Percentiles rank a stretch among this genome's conserved stretches.
phyloP scores from a whole-genome alignment of 768 basidiomycete species.

The Naganishia randhawae region DNA sequence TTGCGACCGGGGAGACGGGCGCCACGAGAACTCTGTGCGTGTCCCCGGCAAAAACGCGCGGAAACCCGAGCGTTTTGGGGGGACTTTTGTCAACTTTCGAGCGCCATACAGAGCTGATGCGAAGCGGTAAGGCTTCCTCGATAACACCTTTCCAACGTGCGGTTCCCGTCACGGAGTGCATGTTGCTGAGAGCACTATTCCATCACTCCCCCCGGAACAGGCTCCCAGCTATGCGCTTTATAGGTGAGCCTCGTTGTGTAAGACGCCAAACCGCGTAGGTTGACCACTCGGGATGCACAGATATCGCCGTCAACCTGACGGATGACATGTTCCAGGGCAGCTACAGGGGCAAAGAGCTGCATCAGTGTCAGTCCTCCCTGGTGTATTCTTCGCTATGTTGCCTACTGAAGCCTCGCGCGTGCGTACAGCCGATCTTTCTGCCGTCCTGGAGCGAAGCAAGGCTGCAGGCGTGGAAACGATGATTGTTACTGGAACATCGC shows the following conservation, averaged over 20 bases:
- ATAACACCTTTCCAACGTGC: too few species aligned
- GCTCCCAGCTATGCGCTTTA: slow-evolving; percentile 3
- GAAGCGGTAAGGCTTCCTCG: too few species aligned
- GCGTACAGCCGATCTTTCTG: slow-evolving; percentile 61
- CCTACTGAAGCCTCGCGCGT: not conserved
- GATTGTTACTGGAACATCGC: slow-evolving; percentile 72
- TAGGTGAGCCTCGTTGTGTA: not conserved
- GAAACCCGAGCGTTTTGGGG: too few species aligned
- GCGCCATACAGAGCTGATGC: too few species aligned
- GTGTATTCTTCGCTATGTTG: not conserved
- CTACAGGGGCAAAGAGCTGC: slow-evolving; percentile 51
- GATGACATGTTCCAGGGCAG: slow-evolving; percentile 53
- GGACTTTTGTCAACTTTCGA: too few species aligned
- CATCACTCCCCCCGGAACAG: not conserved
- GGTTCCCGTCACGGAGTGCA: too few species aligned
- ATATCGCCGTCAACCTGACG: slow-evolving; percentile 54
- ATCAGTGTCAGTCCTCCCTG: slow-evolving; percentile 44
- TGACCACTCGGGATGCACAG: slow-evolving; percentile 29
- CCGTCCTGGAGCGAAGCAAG: slow-evolving; percentile 59
- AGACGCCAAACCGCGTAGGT: not conserved
- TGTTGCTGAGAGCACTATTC: too few species aligned
- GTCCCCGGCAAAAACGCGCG: too few species aligned
- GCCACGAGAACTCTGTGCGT: too few species aligned
- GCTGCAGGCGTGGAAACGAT: slow-evolving; percentile 64
- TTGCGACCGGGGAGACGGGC: too few species aligned